Evolutionary conservation across 139 green algal genomes (phyloP).

Genomic region (Picochlorum sp.): DNA sequence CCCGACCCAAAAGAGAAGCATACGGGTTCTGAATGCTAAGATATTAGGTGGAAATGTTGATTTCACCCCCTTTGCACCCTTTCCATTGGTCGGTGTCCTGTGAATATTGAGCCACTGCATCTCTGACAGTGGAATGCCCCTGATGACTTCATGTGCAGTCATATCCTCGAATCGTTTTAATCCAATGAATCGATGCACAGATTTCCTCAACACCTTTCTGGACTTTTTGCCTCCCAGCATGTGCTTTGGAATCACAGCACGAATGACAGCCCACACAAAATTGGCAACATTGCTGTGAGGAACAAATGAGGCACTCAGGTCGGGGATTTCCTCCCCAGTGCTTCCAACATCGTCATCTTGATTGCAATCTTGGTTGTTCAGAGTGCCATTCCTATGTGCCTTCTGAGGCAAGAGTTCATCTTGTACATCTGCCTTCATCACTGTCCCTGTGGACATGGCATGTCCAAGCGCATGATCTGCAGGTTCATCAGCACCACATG

Average conservation of each 20-base stretch:
- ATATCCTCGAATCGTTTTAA: slow-evolving; percentile 66
- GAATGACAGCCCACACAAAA: slow-evolving; percentile 62
- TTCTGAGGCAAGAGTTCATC: too few species aligned
- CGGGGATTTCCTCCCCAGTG: neutral
- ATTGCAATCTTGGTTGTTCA: too few species aligned
- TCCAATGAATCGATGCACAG: slow-evolving; percentile 38
- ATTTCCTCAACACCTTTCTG: slow-evolving; percentile 24
- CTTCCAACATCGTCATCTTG: too few species aligned
- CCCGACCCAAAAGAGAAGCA: slow-evolving; percentile 50
- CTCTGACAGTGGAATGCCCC: slow-evolving; percentile 31
- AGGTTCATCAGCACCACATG: neutral
- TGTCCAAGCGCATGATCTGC: neutral
- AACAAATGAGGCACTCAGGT: slow-evolving; percentile 37
- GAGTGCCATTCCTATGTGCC: too few species aligned
- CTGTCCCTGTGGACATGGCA: neutral
- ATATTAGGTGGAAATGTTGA: slow-evolving; percentile 11
- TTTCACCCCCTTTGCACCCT: neutral
- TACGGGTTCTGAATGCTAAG: slow-evolving; percentile 14
- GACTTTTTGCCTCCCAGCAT: slow-evolving; percentile 50
- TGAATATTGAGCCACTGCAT: slow-evolving; percentile 2
- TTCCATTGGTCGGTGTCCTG: neutral
- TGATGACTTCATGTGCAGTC: slow-evolving; percentile 44
- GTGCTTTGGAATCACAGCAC: slow-evolving; percentile 37
- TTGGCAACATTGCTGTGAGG: slow-evolving; percentile 36
- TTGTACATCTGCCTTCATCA: too few species aligned